A percentile compares a stretch with the other conserved stretches of the same genome.
These are phyloP conservation scores for Cytospora piceae DNA, from an alignment of 2,329 filamentous ascomycete species.

Conservation along the genomic window DNA sequence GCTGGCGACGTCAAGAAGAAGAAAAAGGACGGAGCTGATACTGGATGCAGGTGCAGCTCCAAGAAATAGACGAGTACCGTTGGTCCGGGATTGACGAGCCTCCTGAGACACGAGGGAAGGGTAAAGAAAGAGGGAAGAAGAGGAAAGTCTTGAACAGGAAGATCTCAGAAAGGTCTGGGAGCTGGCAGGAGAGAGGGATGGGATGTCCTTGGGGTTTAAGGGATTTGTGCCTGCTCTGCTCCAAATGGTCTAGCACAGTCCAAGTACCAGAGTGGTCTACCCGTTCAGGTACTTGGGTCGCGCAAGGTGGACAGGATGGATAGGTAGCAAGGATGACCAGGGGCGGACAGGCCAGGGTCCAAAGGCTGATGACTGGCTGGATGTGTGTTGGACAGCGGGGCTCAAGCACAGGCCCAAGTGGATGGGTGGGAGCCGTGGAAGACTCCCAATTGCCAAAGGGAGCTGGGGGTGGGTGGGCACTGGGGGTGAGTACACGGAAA, in stretches of 20 bases:
- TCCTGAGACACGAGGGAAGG: conserved; percentile 40
- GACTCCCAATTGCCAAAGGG: conserved; percentile 1
- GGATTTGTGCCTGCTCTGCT: conserved; percentile 37
- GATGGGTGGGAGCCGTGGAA: conserved; percentile 10
- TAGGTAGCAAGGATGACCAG: conserved; percentile 26
- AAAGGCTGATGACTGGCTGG: conserved; percentile 27
- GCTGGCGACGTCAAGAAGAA: conserved; percentile 30
- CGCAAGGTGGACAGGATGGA: conserved; percentile 23
- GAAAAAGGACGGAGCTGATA: conserved; percentile 26
- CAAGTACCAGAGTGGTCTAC: conserved; percentile 22
- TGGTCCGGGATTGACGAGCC: conserved; percentile 37
- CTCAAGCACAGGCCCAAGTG: conserved; percentile 25
- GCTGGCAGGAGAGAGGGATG: conserved; percentile 38
- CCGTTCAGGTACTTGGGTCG: conserved; percentile 27
- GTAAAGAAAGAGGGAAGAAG: conserved; percentile 42
- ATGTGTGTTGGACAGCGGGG: conserved; percentile 27
- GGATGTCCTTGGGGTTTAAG: conserved; percentile 46
- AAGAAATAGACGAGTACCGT: conserved; percentile 35
- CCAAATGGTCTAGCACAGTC: conserved; percentile 28
- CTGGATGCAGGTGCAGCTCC: conserved; percentile 31
- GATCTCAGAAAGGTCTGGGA: conserved; percentile 42
- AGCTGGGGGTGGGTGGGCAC: conserved; percentile 2
- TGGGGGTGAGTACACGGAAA: neutral
- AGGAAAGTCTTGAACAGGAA: conserved; percentile 47
- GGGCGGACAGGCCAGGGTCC: conserved; percentile 30